Evolutionary conservation across 768 basidiomycete genomes (phyloP), one percentile per base, ranked within the genome.

Genomic region (Coprinopsis sp.): DNA sequence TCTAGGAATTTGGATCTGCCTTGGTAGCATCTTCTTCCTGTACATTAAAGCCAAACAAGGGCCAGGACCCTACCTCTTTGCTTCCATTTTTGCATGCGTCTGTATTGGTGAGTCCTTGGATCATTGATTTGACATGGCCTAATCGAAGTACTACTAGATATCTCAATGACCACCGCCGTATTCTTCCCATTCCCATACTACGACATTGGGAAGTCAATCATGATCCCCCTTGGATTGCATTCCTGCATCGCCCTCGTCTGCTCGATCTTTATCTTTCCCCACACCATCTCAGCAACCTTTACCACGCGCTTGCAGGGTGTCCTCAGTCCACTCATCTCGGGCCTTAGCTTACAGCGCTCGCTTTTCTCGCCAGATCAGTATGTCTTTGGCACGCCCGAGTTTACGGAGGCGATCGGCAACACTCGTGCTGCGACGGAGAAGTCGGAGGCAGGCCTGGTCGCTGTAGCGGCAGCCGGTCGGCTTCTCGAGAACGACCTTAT

Each of bases 131-230:
- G 12, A 46, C 27, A 18, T 18, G 33, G n/a, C 19, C 7, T 13
- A 36, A 8, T 28, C n/a, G 14, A 7, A 12, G 24, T 11, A 41
- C 14, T 47, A 19, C 49, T 33, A 82, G 85, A 85, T 54, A 81
- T 84, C 14, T 63, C 66, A 13, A 54, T 85, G 14, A 80, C 77
- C 0, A 79, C 78, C 0, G 76, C 78, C 1, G 73, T 62, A 11
- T 62, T 89, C 6, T 81, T 76, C 54, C 87, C 87, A 1, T 87
- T 70, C 52, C 78, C 85, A 1, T 76, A 74, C 56, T 89, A 88
- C 59, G 52, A 42, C 45, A 54, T 78, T 14, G 84, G 84, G 28
- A 53, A 64, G 58, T 33, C 59, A 1, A 71, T 87, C 36, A 53
- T 83, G 8, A 30, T 87, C 5, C 85, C 87, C 0, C 51, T 88